Evolutionary conservation across 176 grass and related monocot species (phyloP), one percentile per base, ranked within the genome.

Genomic region (Dactylis glomerata): DNA sequence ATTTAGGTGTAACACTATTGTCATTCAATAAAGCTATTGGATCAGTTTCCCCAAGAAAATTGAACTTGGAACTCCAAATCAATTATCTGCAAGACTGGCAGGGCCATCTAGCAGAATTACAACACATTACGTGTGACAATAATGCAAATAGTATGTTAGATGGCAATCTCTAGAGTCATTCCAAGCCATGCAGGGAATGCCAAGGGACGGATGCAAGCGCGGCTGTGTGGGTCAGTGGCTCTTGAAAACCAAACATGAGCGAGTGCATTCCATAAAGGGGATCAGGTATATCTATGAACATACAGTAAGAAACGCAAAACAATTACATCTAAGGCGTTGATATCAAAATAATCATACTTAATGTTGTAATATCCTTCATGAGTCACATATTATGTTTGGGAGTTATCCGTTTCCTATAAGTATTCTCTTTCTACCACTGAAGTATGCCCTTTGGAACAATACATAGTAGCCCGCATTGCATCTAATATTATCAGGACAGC

Each of bases 371-470:
- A 77, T 57, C 20, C 61, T 82, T 68, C 13, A 26, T 54, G 3
- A 75, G 52, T 19, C 65, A 80, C 34, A 76, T 27, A 47, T 82
- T 31, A 49, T 75, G 46, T 44, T 77, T 54, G 55, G 23, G 12
- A 42, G 47, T 32, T 45, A 56, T 69, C 11, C 44, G 19, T 80
- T 79, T 73, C 6, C 7, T 67, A 63, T 73, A 40, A 19, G 13
- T 37, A 24, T 44, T 62, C 16, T 10, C n/a, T 59, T 82, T 31
- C 27, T 46, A 38, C 6, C 27, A 11, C 59, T 19, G 26, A 74
- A 88, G 68, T 79, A 59, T 78, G 33, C 54, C 34, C 22, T 24
- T 44, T 15, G 32, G 71, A 86, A 67, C 12, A 71, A 72, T 72
- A 5, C 4, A 65, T 2, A 86, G 66, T 26, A 57, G 15, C 1